Percentiles rank a stretch among this genome's conserved stretches.
phyloP scores from a whole-genome alignment of 2,329 filamentous ascomycete species.

The Pseudocercospora musae region DNA sequence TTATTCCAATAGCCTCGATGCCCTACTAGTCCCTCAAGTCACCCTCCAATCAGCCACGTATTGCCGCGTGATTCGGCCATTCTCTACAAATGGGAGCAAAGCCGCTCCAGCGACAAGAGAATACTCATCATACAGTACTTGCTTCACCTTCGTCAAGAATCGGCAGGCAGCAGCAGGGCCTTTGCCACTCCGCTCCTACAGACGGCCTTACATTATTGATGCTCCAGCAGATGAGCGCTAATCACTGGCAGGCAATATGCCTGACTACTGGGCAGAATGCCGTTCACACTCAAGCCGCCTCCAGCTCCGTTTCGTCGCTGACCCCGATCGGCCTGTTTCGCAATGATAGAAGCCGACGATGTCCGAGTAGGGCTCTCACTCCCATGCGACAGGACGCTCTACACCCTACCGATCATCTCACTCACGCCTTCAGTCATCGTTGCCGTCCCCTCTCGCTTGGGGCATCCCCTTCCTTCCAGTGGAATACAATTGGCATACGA shows the following conservation, averaged over 20 bases:
- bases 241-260: too few relatives aligned
- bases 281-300: too few relatives aligned
- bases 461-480: too few relatives aligned
- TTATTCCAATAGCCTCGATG: slow-evolving; percentile 9
- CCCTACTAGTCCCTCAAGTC: slow-evolving; percentile 2
- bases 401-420: too few relatives aligned
- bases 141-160: not conserved
- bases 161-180: not conserved
- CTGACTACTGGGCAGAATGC: too few relatives aligned
- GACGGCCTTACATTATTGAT: too few relatives aligned
- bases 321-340: not conserved
- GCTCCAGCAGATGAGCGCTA: too few relatives aligned
- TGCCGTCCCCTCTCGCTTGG: too few relatives aligned
- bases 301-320: not conserved
- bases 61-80: slow-evolving; percentile 8
- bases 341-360: not conserved
- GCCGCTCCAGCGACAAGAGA: not conserved
- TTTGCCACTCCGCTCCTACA: not conserved
- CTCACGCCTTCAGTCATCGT: too few relatives aligned
- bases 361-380: too few relatives aligned
- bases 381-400: too few relatives aligned
- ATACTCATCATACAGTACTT: not conserved
- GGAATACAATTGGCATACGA: not conserved
- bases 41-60: slow-evolving; percentile 20
- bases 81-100: slow-evolving; percentile 4